Base-by-base conservation (phyloP, 2,329 filamentous ascomycete genomes). In the Amesomyces nigricolor region DNA sequence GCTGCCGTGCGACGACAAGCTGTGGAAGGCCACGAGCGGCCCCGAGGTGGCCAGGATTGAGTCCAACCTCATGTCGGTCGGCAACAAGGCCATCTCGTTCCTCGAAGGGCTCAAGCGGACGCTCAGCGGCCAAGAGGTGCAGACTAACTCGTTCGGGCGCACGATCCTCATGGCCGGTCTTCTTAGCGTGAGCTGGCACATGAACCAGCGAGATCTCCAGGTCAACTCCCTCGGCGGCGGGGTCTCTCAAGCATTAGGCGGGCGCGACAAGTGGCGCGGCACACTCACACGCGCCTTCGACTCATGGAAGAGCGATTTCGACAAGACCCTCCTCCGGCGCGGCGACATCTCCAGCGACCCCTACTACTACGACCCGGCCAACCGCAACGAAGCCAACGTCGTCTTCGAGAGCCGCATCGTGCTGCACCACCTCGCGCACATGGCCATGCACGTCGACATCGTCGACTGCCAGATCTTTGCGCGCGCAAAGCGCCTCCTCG, bases 151-250 rank as follows among this genome's bases (percentile, higher is more conserved):
- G 0, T 95, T 96, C 66, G 91, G 91, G 1, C 83, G 91, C 47
- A 94, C 89, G 63, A 91, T 95, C 60, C 81, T 96, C 63, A 95
- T 96, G 86, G 88, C 88, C 1, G 91, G 91, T 0, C 74, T 96
- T 37, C 75, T 96, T n/a, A 94, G 88, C 62, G 88, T 96, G 5
- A 91, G 87, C 58, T 96, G 89, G 90, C 91, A 96, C 65, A 85
- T 96, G 74, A 89, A 88, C 62, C 89, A 91, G 70, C 81, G 89
- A 63, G 90, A 95, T 67, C 81, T 91, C 4, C 89, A 95, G 70
- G 82, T 94, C 29, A 89, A 84, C 63, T 91, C 88, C 60, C 77
- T 96, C 64, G 92, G 97, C 0, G 89, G 81, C 37, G 81, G 89
- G 2, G 80, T 81, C 71, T 80, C 69, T 72, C 82, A 55, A 70